Evolutionary conservation across 2,329 filamentous ascomycete species (phyloP).

Genomic region (Hymenoscyphus salicellus): DNA sequence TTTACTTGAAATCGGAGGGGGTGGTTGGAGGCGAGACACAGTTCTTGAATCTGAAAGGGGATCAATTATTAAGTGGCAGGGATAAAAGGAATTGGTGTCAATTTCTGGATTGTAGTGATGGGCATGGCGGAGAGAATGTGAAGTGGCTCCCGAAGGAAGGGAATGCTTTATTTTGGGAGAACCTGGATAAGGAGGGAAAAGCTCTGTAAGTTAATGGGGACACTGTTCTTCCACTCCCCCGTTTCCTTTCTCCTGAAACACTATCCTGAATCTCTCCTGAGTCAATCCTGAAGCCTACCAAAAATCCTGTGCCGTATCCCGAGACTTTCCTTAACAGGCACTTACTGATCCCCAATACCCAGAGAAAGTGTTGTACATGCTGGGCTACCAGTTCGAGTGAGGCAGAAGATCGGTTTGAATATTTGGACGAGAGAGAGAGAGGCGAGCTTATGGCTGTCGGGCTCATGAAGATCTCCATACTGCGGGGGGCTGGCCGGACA

Average conservation of each 20-base stretch:
- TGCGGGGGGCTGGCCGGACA: no score
- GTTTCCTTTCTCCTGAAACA: no score
- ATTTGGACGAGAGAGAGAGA: conserved; percentile 42
- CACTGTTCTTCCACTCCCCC: no score
- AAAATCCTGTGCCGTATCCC: no score
- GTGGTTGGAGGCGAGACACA: neutral
- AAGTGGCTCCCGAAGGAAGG: conserved; percentile 36
- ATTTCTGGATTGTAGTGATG: neutral
- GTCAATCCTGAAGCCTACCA: no score
- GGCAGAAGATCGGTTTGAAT: conserved; percentile 57
- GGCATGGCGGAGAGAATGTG: neutral
- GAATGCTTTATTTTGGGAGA: conserved; percentile 59
- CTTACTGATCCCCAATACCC: no score
- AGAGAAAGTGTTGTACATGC: conserved; percentile 57
- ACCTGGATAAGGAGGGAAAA: conserved; percentile 50
- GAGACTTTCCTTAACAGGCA: no score
- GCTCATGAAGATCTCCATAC: no score
- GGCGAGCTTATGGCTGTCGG: neutral
- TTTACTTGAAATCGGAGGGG: neutral
- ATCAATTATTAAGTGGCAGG: neutral
- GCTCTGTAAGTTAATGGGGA: conserved; percentile 32
- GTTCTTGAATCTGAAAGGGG: neutral
- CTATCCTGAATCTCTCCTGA: no score
- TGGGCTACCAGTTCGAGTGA: conserved; percentile 51
- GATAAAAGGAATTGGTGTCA: neutral